Conservation (phyloP, 768 basidiomycete species). For the Chalciporus chontae region DNA sequence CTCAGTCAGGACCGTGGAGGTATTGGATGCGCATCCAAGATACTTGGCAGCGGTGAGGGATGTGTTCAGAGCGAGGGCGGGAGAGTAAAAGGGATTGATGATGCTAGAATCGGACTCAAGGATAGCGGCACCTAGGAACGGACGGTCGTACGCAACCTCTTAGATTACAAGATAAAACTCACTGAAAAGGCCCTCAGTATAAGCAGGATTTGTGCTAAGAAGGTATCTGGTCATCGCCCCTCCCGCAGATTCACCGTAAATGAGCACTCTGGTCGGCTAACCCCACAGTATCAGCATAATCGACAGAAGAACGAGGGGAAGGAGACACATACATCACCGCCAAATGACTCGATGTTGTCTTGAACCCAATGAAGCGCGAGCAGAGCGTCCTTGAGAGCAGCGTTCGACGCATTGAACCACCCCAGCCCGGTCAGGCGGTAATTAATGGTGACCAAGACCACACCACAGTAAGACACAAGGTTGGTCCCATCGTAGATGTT, state of each 20-base stretch:
- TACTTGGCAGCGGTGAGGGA: conserved; percentile 15
- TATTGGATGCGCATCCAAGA: conserved; percentile 16
- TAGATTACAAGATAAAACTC: not conserved
- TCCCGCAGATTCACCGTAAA: conserved; percentile 22
- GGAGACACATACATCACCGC: conserved; percentile 29
- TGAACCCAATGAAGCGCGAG: conserved; percentile 37
- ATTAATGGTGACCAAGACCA: conserved; percentile 23
- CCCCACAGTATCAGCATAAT: not conserved
- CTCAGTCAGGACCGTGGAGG: conserved; percentile 4
- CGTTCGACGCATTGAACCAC: conserved; percentile 25
- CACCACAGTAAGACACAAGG: conserved; percentile 23
- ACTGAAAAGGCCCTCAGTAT: conserved; percentile 21
- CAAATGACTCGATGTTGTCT: conserved; percentile 33
- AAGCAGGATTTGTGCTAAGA: conserved; percentile 15
- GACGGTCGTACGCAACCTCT: too few relatives aligned
- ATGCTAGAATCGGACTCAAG: conserved; percentile 16
- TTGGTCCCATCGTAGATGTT: conserved; percentile 24
- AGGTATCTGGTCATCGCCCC: conserved; percentile 17
- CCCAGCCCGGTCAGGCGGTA: conserved; percentile 20
- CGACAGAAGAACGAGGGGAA: not conserved
- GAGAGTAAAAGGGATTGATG: conserved; percentile 13
- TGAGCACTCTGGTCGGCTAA: conserved; percentile 14
- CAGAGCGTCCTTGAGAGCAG: conserved; percentile 29
- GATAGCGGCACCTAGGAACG: conserved; percentile 12
- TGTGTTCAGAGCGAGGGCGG: conserved; percentile 5